phyloP scores from a whole-genome alignment of 768 basidiomycete genomes.

The Royoungia palumana region DNA sequence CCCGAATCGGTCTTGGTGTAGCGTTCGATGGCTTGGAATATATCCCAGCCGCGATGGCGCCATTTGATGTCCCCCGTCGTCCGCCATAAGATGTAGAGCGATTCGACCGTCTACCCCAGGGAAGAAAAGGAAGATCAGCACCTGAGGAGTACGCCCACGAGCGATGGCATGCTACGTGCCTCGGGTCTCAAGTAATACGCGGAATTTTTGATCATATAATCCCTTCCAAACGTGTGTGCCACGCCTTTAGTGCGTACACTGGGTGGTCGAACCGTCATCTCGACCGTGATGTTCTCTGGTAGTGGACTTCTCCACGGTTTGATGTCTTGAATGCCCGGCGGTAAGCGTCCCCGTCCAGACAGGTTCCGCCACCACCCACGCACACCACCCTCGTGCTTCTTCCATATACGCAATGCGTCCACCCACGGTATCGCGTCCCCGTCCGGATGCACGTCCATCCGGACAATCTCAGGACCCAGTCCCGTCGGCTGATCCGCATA shows the following conservation, averaged over 20 bases:
- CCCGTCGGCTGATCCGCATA: constrained; percentile 72
- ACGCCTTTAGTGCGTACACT: background rate
- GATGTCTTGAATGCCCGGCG: constrained; percentile 49
- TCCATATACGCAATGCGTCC: constrained; percentile 44
- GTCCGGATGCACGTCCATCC: constrained; percentile 13
- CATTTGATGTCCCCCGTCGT: constrained; percentile 65
- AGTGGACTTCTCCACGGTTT: constrained; percentile 20
- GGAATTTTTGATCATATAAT: constrained; percentile 47
- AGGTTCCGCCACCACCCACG: background rate
- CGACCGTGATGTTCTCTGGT: constrained; percentile 3
- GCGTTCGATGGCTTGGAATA: constrained; percentile 64
- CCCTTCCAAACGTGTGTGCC: constrained; percentile 33
- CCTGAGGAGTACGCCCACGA: background rate
- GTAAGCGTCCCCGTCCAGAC: constrained; percentile 30
- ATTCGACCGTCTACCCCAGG: constrained; percentile 60
- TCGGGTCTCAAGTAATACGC: constrained; percentile 67
- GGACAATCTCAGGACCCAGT: constrained; percentile 55
- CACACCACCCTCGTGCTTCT: constrained; percentile 19
- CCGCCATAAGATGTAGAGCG: constrained; percentile 67
- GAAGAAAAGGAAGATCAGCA: background rate
- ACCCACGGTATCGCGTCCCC: constrained; percentile 21
- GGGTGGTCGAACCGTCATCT: background rate
- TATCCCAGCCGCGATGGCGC: constrained; percentile 66
- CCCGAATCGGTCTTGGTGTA: constrained; percentile 55
- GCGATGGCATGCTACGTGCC: constrained; percentile 38